Percentiles rank a stretch among this genome's conserved stretches.
Evolutionary conservation across 2,329 filamentous ascomycete species (phyloP).

Genomic region (Penicillium olsonii): DNA sequence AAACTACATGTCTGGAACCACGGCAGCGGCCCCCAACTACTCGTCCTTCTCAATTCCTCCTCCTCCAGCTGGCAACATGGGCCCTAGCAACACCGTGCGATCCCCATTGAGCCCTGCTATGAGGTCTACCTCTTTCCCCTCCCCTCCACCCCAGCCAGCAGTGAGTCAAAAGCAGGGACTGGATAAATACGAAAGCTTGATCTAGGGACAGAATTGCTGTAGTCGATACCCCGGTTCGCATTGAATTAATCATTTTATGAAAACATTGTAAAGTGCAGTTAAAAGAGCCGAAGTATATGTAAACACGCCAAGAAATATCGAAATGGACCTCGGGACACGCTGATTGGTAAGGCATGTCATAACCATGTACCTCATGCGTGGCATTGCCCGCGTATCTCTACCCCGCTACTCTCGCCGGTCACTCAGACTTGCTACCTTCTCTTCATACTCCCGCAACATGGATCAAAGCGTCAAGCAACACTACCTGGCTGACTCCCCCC

Average conservation of each 20-base stretch:
- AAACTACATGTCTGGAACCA: conserved; percentile 15
- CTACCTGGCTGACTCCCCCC: conserved; percentile 89
- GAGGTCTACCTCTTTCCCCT: conserved; percentile 26
- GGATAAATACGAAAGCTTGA: conserved; percentile 59
- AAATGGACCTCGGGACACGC: not conserved
- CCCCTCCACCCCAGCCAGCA: conserved; percentile 23
- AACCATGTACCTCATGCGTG: conserved; percentile 23
- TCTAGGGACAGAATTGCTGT: conserved; percentile 35
- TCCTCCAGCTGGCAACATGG: conserved; percentile 31
- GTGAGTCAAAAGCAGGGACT: conserved; percentile 45
- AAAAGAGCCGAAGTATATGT: no score
- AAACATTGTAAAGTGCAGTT: no score
- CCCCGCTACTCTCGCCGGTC: conserved; percentile 16
- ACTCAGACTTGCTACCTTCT: conserved; percentile 13
- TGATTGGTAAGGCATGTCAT: conserved; percentile 28
- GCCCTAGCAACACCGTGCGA: conserved; percentile 23
- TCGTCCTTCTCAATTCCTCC: conserved; percentile 46
- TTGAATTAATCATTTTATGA: not conserved
- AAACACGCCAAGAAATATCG: no score
- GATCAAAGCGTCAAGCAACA: conserved; percentile 54
- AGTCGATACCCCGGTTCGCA: conserved; percentile 10
- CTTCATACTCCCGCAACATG: conserved; percentile 30
- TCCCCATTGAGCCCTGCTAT: conserved; percentile 16
- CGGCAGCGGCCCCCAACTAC: conserved; percentile 28
- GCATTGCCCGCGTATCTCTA: conserved; percentile 23